Base-by-base conservation (phyloP, 108 stramenopile genomes). In the Skeletonema marinoi region DNA sequence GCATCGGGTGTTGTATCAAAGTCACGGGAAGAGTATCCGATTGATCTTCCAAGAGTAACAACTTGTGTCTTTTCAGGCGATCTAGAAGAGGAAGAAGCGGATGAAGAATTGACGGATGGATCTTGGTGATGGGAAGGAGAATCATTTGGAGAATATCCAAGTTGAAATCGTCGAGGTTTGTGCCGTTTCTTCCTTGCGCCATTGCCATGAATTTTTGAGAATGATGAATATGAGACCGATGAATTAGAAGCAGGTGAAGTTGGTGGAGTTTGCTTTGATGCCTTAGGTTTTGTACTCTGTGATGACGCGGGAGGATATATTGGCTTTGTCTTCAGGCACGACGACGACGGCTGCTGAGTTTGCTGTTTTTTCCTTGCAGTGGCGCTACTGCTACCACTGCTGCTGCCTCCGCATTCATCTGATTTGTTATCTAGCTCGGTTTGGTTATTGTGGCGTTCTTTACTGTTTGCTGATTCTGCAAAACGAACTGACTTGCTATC, bases 181-280 rank as follows among this genome's bases (percentile, higher is more conserved):
- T 56, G 54, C 62, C 48, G 25, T 78, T 58, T 72, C 65, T 32
- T 78, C 38, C 61, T 39, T 78, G 8, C 71, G 62, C 33, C 59
- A 65, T 32, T 73, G 65, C 62, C 72, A 78, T 58, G 48, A 29
- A 54, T 54, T 30, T 17, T 58, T 4, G 54, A 13, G 16, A 54
- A 54, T 59, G 29, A 58, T 67, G 48, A 58, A 19, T 54, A 54
- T 67, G 54, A 67, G 6, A 58, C 11, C 21, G 66, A 67, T 14
- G 66, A 58, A 59, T 67, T 21, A 56, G 54, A 29, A 29, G 21
- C 54, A 21, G 54, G 54, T 7, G 54, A 56, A 25, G 54, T 56
- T 25, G 54, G 54, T 0, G 54, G 25, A 10, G 54, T 56, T 56
- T 56, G 9, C 8, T 56, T 56, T 25, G 54, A 25, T n/a, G 21